Percentiles rank a stretch among this genome's conserved stretches.
phyloP scores from a whole-genome alignment of 2,329 filamentous ascomycete genomes.

The Colletotrichum kahawae region DNA sequence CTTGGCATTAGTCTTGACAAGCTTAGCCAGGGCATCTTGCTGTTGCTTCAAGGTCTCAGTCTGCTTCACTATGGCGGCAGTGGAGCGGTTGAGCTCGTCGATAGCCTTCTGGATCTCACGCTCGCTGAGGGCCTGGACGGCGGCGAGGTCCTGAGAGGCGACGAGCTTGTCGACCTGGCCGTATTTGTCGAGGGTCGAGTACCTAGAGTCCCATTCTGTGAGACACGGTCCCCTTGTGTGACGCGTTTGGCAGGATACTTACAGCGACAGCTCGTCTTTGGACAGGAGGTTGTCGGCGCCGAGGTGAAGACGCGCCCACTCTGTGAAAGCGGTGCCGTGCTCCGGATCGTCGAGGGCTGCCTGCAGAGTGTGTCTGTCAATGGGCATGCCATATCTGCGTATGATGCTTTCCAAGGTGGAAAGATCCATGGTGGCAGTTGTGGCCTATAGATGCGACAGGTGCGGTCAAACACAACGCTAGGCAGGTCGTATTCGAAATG shows the following conservation, averaged over 20 bases:
- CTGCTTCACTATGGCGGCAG: conserved; percentile 67
- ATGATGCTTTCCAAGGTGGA: conserved; percentile 27
- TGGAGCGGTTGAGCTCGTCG: conserved; percentile 67
- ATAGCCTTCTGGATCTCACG: conserved; percentile 66
- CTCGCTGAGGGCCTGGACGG: conserved; percentile 59
- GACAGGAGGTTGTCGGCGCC: conserved; percentile 57
- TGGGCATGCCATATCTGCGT: conserved; percentile 33
- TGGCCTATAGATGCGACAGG: neutral
- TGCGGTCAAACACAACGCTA: neutral
- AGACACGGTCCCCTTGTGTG: neutral
- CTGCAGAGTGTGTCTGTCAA: conserved; percentile 40
- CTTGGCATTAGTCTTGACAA: conserved; percentile 49
- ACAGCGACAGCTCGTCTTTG: conserved; percentile 59
- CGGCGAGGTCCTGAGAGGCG: conserved; percentile 48
- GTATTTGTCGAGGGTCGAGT: conserved; percentile 51
- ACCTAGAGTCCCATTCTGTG: conserved; percentile 41
- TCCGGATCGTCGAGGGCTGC: conserved; percentile 39
- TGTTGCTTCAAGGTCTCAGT: conserved; percentile 66
- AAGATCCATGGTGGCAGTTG: neutral
- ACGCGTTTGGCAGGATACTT: conserved; percentile 26
- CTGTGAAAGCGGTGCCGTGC: conserved; percentile 40
- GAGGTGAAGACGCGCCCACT: conserved; percentile 57
- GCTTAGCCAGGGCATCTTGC: conserved; percentile 62
- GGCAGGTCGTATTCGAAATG: neutral
- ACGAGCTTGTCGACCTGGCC: conserved; percentile 54